Base-by-base conservation (phyloP, 2,329 filamentous ascomycete species). In the Bretziella fagacearum region DNA sequence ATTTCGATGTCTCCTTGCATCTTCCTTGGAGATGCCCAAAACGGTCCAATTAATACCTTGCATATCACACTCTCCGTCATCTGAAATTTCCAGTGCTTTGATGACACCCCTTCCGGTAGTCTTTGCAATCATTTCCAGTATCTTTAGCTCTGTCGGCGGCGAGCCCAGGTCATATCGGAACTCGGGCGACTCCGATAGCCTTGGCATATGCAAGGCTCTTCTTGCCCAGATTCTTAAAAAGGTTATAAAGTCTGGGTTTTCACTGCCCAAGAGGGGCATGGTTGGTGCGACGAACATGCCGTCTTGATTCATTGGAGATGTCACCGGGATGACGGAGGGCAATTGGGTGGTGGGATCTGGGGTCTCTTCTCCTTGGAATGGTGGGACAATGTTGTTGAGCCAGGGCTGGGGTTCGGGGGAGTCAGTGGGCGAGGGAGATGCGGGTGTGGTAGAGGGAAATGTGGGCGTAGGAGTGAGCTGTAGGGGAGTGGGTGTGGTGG, bases 41-140 rank as follows among this genome's bases (percentile, higher is more conserved):
- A 10, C 30, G 2, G 57, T 53, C 76, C 76, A 79, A 55, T 77
- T 59, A 29, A 79, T 62, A 44, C 74, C 72, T 54, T 80, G 76
- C 20, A 77, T 57, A 54, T 80, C 76, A 48, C 62, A 73, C 40
- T 54, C 46, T 41, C 79, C 72, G 1, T 73, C 74, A n/a, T 62
- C 56, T n/a, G n/a, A n/a, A 5, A 80, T 63, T 45, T 29, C 26
- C 11, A 7, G 15, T 20, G 11, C 18, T 13, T 15, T n/a, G 17
- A 43, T 30, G 3, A 15, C 25, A 29, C 27, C 25, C 23, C 6
- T 17, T 7, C 8, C 26, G 13, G 22, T n/a, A 4, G 11, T n/a
- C 40, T 20, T 18, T 29, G 18, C 10, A 20, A 37, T 13, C 46
- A 48, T 40, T 11, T 22, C 18, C n/a, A 29, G 29, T 7, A 46